Evolutionary conservation across 306 rosid genomes (phyloP), one percentile per base, ranked within the genome.

Genomic region (Adenanthera pavonina): DNA sequence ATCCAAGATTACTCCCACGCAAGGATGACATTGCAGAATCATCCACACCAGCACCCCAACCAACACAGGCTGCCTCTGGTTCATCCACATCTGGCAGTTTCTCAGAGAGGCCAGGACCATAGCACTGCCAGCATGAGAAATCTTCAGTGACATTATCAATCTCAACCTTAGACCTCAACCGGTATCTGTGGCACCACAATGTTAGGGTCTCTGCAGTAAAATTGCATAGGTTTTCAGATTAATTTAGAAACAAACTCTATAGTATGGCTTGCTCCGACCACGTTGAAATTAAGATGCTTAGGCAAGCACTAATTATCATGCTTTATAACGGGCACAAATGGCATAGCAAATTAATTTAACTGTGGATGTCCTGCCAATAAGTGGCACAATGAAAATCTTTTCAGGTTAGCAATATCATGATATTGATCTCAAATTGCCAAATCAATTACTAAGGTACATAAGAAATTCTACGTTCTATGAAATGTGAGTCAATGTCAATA

Each of bases 121-220:
- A 95, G 30, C 89, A 86, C 86, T 95, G 99, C 99, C 99, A 95
- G 84, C 99, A 95, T 36, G 86, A 84, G 83, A 89, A 93, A 19
- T 90, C 91, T 30, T 76, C 80, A 20, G 90, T 82, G 66, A 93
- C 86, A 85, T 92, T 85, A 69, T 95, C 98, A 86, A 93, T 95
- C 82, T 93, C 97, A 85, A 95, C 98, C 94, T 95, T 93, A 41
- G 99, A 87, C 91, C 99, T 93, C 89, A 95, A 72, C 19, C 99
- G 92, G 77, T 93, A 95, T 82, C 99, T 95, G 87, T 75, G 15
- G 41, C 65, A 83, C 80, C 68, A 83, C 73, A 82, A 82, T 13
- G 52, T 78, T 62, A 75, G 74, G 74, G 57, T 52, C 47, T 77
- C 76, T 15, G 44, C 74, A 48, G 60, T 17, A 30, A 74, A 79